These are phyloP conservation scores for Phragmites australis DNA, from an alignment of 176 grass and related monocot genomes.

Conservation along the genomic window DNA sequence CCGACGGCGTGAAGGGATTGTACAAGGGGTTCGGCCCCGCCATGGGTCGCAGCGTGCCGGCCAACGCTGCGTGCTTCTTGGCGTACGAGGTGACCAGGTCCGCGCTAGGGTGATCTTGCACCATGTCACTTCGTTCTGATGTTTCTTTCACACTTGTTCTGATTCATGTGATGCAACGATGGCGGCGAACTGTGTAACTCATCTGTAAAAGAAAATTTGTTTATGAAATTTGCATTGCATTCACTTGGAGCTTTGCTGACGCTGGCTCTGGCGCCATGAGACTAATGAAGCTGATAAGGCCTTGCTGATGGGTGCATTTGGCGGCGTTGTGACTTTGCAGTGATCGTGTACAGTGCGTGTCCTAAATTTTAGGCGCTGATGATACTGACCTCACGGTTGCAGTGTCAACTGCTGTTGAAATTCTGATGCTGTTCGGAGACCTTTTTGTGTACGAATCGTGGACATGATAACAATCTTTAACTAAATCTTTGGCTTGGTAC, in stretches of 20 bases:
- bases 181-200: background rate
- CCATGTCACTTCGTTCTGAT: background rate
- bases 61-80: constrained; percentile 80
- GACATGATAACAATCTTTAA: background rate
- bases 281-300: background rate
- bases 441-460: background rate
- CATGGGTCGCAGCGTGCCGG: constrained; percentile 79
- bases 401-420: background rate
- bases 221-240: background rate
- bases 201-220: background rate
- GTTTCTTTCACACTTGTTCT: background rate
- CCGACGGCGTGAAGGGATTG: constrained; percentile 71
- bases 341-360: no score
- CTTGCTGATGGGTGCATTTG: background rate
- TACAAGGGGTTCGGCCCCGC: constrained; percentile 85
- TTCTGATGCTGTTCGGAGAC: background rate
- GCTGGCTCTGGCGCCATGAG: background rate
- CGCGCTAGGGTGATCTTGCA: constrained; percentile 40
- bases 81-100: constrained; percentile 73
- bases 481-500: no score
- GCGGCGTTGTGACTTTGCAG: background rate
- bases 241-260: background rate
- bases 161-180: background rate
- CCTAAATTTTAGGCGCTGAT: background rate
- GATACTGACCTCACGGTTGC: background rate